Conservation (phyloP, 2,329 filamentous ascomycete genomes). For the Stachybotrys elegans region DNA sequence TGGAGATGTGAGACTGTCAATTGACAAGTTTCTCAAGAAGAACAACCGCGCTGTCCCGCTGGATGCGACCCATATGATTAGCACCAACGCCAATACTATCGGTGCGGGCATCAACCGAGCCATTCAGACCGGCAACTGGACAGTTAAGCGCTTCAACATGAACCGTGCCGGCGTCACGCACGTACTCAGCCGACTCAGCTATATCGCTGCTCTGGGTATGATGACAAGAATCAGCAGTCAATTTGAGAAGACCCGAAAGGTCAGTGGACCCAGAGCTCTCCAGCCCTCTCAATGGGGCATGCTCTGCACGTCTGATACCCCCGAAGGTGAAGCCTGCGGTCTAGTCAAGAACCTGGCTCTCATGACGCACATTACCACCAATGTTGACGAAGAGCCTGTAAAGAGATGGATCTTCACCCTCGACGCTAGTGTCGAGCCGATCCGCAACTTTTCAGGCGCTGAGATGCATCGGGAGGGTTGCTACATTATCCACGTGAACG, state of each 20-base stretch:
- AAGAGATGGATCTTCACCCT: constrained; percentile 81
- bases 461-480: constrained; percentile 81
- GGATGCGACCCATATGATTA: constrained; percentile 80
- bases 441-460: constrained; percentile 66
- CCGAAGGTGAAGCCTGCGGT: constrained; percentile 97
- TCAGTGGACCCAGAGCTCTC: constrained; percentile 88
- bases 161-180: constrained; percentile 95
- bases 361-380: constrained; percentile 99
- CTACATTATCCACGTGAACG: constrained; percentile 92
- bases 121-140: constrained; percentile 98
- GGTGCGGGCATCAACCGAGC: constrained; percentile 91
- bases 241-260: constrained; percentile 97
- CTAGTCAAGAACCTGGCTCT: constrained; percentile 95
- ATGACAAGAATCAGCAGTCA: constrained; percentile 99
- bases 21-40: constrained; percentile 94
- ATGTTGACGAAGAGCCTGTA: constrained; percentile 88
- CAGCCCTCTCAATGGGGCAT: constrained; percentile 98
- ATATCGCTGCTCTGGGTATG: constrained; percentile 96
- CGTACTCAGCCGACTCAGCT: constrained; percentile 89
- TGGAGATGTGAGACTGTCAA: constrained; percentile 80
- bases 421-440: constrained; percentile 75
- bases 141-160: constrained; percentile 96
- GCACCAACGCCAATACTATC: constrained; percentile 79
- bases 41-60: constrained; percentile 84
- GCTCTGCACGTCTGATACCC: constrained; percentile 94